Percentiles rank a stretch among this genome's conserved stretches.
phyloP scores from a whole-genome alignment of 352 stramenopile species.

The Globisporangium iwayamae region DNA sequence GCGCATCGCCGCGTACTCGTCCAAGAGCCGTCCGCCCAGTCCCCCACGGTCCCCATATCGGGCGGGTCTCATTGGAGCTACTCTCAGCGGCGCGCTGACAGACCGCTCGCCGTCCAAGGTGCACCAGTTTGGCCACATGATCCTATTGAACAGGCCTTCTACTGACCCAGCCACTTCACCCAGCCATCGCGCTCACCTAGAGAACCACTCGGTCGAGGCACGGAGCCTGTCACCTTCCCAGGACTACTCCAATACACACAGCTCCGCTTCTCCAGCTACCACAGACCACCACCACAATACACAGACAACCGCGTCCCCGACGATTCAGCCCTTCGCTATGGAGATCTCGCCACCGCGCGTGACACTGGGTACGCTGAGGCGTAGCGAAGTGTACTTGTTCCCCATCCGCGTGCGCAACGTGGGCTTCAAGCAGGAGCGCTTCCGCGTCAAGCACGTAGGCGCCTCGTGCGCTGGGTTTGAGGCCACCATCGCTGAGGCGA shows the following conservation, averaged over 20 bases:
- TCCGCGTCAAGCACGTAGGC: constrained; percentile 47
- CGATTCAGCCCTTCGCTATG: constrained; percentile 45
- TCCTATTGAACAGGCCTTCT: background rate
- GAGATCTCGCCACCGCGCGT: constrained; percentile 51
- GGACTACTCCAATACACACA: background rate
- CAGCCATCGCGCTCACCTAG: background rate
- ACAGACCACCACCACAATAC: background rate
- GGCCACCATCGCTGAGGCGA: constrained; percentile 43
- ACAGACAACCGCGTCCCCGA: constrained; percentile 21
- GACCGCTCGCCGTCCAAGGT: constrained; percentile 11
- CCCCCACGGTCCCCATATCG: constrained; percentile 28
- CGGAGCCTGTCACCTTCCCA: constrained; percentile 2
- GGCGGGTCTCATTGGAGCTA: background rate
- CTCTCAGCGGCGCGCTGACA: constrained; percentile 9
- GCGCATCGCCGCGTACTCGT: constrained; percentile 31
- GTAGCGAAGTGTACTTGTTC: constrained; percentile 63
- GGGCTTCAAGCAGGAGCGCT: constrained; percentile 60
- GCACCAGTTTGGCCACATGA: background rate
- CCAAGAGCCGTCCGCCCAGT: constrained; percentile 24
- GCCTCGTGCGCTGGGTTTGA: constrained; percentile 35
- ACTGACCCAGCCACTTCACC: constrained; percentile 1
- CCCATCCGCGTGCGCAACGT: constrained; percentile 66
- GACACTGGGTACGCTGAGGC: constrained; percentile 29
- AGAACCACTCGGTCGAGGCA: background rate
- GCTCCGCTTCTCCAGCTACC: background rate